These are phyloP conservation scores for Cyclotella cryptica DNA, from an alignment of 108 stramenopile genomes.

Conservation along the genomic window DNA sequence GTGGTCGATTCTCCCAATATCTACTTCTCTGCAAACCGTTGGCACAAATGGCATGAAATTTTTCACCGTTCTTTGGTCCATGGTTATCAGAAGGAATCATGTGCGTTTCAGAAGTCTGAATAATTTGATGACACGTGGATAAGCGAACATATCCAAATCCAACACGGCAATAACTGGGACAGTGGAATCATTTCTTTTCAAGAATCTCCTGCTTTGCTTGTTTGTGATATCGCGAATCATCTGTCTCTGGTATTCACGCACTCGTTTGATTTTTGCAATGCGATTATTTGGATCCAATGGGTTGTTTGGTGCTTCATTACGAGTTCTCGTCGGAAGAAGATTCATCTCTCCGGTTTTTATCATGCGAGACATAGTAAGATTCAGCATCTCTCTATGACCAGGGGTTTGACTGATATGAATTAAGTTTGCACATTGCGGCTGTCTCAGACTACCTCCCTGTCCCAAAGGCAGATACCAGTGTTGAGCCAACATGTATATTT, in stretches of 20 bases:
- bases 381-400: not conserved
- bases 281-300: conserved; percentile 20
- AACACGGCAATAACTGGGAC: conserved; percentile 15
- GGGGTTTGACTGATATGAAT: conserved; percentile 22
- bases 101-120: conserved; percentile 10
- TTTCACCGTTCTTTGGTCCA: not conserved
- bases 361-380: conserved; percentile 20
- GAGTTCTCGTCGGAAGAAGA: too few species aligned
- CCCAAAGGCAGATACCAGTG: conserved; percentile 14
- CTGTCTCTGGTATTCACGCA: conserved; percentile 34
- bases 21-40: conserved; percentile 21
- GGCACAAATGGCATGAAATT: conserved; percentile 31
- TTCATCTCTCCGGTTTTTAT: not conserved
- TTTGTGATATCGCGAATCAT: conserved; percentile 5
- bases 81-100: not conserved
- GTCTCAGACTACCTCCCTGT: not conserved
- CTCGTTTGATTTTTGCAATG: conserved; percentile 33
- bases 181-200: not conserved
- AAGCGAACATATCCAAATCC: conserved; percentile 35
- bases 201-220: not conserved
- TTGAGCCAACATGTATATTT: conserved; percentile 17
- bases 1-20: not conserved
- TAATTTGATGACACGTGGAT: conserved; percentile 17
- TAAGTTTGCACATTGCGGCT: conserved; percentile 17
- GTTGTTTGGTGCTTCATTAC: conserved; percentile 21